Evolutionary conservation across 2,329 filamentous ascomycete species (phyloP).

Genomic region (Pseudophaeomoniella oleicola): DNA sequence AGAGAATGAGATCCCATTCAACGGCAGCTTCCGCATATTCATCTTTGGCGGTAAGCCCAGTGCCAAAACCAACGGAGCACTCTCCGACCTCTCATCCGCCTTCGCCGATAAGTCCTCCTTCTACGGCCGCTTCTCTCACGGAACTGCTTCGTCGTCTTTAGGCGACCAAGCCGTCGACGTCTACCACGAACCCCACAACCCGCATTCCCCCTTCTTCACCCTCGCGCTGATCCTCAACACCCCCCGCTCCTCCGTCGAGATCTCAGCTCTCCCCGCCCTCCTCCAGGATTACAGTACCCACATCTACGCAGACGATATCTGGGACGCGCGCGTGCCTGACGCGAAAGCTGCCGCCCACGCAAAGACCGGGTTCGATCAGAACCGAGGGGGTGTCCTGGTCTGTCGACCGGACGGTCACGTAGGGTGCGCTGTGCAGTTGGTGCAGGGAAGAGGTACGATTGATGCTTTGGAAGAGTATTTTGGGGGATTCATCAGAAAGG

Average conservation of each 20-base stretch:
- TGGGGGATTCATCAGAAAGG: conserved; percentile 53
- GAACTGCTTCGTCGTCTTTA: too few relatives aligned
- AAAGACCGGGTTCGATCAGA: conserved; percentile 69
- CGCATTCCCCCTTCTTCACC: conserved; percentile 70
- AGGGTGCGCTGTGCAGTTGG: conserved; percentile 57
- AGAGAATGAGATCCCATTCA: conserved; percentile 78
- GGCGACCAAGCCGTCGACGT: conserved; percentile 50
- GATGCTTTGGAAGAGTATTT: conserved; percentile 79
- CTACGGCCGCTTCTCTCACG: conserved; percentile 24
- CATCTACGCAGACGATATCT: conserved; percentile 73
- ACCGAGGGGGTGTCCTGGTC: conserved; percentile 45
- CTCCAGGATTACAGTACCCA: conserved; percentile 67
- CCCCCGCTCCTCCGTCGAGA: conserved; percentile 54
- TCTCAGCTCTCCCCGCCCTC: conserved; percentile 54
- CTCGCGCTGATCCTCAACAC: conserved; percentile 62
- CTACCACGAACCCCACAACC: conserved; percentile 71
- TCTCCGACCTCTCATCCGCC: conserved; percentile 54
- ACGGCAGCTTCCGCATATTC: conserved; percentile 77
- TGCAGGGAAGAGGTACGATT: conserved; percentile 62
- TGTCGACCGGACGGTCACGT: conserved; percentile 82
- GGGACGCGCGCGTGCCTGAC: conserved; percentile 54
- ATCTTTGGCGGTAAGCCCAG: conserved; percentile 62
- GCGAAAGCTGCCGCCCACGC: conserved; percentile 64
- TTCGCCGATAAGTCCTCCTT: conserved; percentile 27
- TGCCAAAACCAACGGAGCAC: conserved; percentile 35